phyloP scores from a whole-genome alignment of 1,284 basidiomycete species.

The Cerrena zonata region DNA sequence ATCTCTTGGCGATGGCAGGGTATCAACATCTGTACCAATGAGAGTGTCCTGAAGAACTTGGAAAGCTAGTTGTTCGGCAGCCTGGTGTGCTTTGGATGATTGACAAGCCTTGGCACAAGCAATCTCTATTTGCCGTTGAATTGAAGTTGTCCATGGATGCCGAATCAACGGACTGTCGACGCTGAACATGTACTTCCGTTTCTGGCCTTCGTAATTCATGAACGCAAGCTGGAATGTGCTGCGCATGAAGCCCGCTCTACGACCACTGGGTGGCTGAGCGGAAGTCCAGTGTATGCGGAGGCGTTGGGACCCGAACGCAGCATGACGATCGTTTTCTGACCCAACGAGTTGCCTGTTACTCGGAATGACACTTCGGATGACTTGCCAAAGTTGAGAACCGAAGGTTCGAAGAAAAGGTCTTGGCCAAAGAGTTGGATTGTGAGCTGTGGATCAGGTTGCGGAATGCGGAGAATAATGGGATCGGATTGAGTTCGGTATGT shows the following conservation, averaged over 20 bases:
- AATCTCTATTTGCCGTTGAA: constrained; percentile 65
- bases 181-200: constrained; percentile 89
- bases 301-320: constrained; percentile 76
- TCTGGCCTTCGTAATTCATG: constrained; percentile 58
- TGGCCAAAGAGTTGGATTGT: constrained; percentile 79
- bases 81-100: constrained; percentile 46
- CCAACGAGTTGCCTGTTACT: constrained; percentile 77
- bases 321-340: constrained; percentile 75
- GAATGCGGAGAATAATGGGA: constrained; percentile 76
- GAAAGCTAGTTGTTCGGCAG: constrained; percentile 70
- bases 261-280: constrained; percentile 66
- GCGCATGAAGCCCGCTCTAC: constrained; percentile 88
- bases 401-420: constrained; percentile 81
- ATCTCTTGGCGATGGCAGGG: constrained; percentile 21
- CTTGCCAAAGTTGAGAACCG: constrained; percentile 70
- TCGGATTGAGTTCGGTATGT: constrained; percentile 84
- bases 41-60: constrained; percentile 80
- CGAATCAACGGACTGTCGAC: constrained; percentile 71
- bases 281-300: constrained; percentile 71
- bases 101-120: constrained; percentile 30
- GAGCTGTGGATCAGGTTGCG: constrained; percentile 73
- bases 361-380: constrained; percentile 80
- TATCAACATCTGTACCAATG: constrained; percentile 36
- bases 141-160: constrained; percentile 66
- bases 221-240: constrained; percentile 90